Evolutionary conservation across 331 rosid genomes (phyloP).

Genomic region (Cydonia oblonga): DNA sequence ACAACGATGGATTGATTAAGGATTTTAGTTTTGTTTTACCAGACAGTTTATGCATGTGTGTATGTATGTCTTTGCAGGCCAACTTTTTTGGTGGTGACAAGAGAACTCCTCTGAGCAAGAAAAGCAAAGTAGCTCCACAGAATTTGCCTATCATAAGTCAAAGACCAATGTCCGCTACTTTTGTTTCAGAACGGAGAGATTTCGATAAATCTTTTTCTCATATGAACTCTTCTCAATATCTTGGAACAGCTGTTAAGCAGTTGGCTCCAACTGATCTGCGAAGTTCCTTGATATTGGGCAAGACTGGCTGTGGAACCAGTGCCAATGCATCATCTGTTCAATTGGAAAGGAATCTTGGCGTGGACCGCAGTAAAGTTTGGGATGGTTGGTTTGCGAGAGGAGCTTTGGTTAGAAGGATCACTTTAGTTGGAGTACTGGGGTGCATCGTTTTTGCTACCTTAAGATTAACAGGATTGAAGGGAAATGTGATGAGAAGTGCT

Average conservation of each 20-base stretch:
- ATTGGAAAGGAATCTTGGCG: slow-evolving; percentile 62
- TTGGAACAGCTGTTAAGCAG: slow-evolving; percentile 72
- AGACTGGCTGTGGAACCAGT: slow-evolving; percentile 30
- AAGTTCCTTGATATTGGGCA: slow-evolving; percentile 51
- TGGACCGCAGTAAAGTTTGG: slow-evolving; percentile 43
- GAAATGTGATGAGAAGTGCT: slow-evolving; percentile 27
- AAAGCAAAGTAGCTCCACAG: slow-evolving; percentile 34
- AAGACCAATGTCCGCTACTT: slow-evolving; percentile 52
- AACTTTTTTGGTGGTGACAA: slow-evolving; percentile 60
- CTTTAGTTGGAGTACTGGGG: slow-evolving; percentile 45
- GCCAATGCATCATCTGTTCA: slow-evolving; percentile 42
- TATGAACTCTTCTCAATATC: slow-evolving; percentile 47
- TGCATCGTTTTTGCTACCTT: slow-evolving; percentile 57
- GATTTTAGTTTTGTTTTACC: slow-evolving; percentile 15
- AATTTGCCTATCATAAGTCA: slow-evolving; percentile 35
- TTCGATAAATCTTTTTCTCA: slow-evolving; percentile 46
- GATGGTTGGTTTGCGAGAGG: slow-evolving; percentile 30
- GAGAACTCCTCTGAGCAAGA: slow-evolving; percentile 48
- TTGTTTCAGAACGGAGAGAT: slow-evolving; percentile 47
- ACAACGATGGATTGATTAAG: slow-evolving; percentile 7
- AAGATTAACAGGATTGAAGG: slow-evolving; percentile 43
- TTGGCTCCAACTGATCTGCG: slow-evolving; percentile 65
- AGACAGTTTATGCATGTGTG: slow-evolving; percentile 4
- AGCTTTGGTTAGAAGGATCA: slow-evolving; percentile 34
- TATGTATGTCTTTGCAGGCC: slow-evolving; percentile 44